Base-by-base conservation (phyloP, 2,329 filamentous ascomycete species). In the Penicillium sp. region DNA sequence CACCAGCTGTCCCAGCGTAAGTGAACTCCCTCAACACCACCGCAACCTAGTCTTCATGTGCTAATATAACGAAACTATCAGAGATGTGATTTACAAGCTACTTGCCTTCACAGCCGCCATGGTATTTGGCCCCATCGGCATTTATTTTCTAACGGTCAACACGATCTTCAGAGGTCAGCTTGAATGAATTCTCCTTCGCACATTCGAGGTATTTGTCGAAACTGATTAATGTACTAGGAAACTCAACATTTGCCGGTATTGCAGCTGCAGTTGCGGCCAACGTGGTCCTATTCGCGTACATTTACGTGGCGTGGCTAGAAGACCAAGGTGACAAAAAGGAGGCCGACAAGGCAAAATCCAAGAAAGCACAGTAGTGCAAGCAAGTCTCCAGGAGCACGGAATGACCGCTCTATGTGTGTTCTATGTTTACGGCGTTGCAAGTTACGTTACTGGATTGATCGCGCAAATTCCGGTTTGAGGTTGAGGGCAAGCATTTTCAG, bases 61-160 rank as follows among this genome's bases (percentile, higher is more conserved):
- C 57, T 65, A 37, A 68, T 48, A 4, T 35, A n/a, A n/a, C 26
- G 60, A 43, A 14, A 26, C 11, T 43, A 54, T 92, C 58, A 76
- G 92, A 59, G 83, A 90, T 73, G 93, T 98, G 67, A 95, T 99
- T 66, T 80, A 89, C 73, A 99, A 98, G 80, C 87, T 99, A 22
- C 84, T 98, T 16, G 88, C 85, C 65, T 98, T 97, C 79, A 96
- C 93, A 0, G 81, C 93, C 42, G 93, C 93, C 73, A 98, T 99
- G 94, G 85, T 97, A 62, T 85, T 90, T 16, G 79, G 91, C 22
- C 95, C 95, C 14, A 92, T 99, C 68, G 89, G 91, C 43, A 92
- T 90, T 45, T 99, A 97, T 78, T 99, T 96, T 76, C 71, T 90
- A 49, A 90, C 91, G 0, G 83, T 96, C 30, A 85, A 93, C 72